phyloP scores from a whole-genome alignment of 768 basidiomycete genomes.

The Piloderma croceum region DNA sequence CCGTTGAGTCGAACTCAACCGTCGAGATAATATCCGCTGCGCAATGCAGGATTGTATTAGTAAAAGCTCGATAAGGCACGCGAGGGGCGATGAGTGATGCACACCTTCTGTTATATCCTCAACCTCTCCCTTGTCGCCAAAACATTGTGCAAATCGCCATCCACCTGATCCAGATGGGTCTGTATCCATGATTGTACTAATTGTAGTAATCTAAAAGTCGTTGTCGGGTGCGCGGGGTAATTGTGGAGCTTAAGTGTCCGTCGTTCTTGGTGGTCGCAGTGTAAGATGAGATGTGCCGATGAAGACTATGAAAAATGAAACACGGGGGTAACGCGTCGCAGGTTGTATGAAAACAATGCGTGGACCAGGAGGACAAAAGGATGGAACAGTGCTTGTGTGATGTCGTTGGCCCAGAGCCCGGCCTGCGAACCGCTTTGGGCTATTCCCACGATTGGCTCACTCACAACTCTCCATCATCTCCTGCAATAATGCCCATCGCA shows the following conservation, averaged over 20 bases:
- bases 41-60: slow-evolving; percentile 21
- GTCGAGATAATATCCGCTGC: slow-evolving; percentile 99
- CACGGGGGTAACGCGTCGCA: too few species aligned
- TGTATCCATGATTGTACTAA: slow-evolving; percentile 60
- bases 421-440: slow-evolving; percentile 10
- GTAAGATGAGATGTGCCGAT: slow-evolving; percentile 23
- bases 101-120: slow-evolving; percentile 99
- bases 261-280: not conserved
- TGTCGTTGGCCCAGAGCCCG: slow-evolving; percentile 14
- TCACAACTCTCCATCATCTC: slow-evolving; percentile 17
- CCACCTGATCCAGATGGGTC: slow-evolving; percentile 80
- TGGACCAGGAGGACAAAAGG: not conserved
- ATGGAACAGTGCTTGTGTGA: not conserved
- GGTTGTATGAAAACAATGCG: not conserved
- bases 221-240: slow-evolving; percentile 15
- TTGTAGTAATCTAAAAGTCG: slow-evolving; percentile 15
- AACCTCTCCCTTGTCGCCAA: slow-evolving; percentile 99
- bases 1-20: slow-evolving; percentile 99
- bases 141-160: slow-evolving; percentile 99
- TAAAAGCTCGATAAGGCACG: slow-evolving; percentile 9
- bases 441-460: slow-evolving; percentile 19
- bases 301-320: slow-evolving; percentile 8
- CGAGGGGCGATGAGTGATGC: slow-evolving; percentile 19
- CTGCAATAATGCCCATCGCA: slow-evolving; percentile 64
- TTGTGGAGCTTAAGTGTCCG: too few species aligned